Conservation (phyloP, 1,284 basidiomycete genomes). For the Puccinia horiana region DNA sequence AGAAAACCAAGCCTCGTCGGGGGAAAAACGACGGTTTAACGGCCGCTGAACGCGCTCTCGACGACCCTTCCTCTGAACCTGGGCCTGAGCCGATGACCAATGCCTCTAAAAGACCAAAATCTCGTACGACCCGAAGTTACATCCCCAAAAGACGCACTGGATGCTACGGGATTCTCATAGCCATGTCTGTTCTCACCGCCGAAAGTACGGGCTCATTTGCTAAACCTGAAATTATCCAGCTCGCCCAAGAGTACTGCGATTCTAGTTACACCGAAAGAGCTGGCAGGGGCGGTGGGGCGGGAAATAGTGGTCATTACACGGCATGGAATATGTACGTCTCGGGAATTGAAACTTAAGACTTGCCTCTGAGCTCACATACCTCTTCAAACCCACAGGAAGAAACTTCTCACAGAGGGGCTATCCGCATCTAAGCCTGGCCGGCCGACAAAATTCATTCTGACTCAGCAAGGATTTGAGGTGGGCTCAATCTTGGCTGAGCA, state of each 20-base stretch:
- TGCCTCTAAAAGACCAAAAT: not conserved
- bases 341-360: not conserved
- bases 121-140: constrained; percentile 51
- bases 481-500: constrained; percentile 50
- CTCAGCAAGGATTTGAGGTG: constrained; percentile 54
- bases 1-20: constrained; percentile 12
- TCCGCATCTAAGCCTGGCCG: constrained; percentile 55
- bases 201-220: constrained; percentile 1
- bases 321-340: constrained; percentile 56
- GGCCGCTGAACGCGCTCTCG: not conserved
- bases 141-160: constrained; percentile 56
- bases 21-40: not conserved
- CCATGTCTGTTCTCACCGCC: constrained; percentile 52
- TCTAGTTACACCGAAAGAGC: constrained; percentile 31
- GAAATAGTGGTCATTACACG: constrained; percentile 53
- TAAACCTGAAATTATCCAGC: constrained; percentile 56
- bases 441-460: constrained; percentile 55
- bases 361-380: not conserved
- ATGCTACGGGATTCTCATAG: constrained; percentile 56
- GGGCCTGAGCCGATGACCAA: not conserved
- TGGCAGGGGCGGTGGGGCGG: constrained; percentile 30
- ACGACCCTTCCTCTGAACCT: not conserved
- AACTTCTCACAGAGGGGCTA: constrained; percentile 56
- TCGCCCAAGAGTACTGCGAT: constrained; percentile 55
- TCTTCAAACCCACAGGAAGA: constrained; percentile 51